Evolutionary conservation across 305 asterid species (phyloP), one percentile per base, ranked within the genome.

Genomic region (Lippia alba): DNA sequence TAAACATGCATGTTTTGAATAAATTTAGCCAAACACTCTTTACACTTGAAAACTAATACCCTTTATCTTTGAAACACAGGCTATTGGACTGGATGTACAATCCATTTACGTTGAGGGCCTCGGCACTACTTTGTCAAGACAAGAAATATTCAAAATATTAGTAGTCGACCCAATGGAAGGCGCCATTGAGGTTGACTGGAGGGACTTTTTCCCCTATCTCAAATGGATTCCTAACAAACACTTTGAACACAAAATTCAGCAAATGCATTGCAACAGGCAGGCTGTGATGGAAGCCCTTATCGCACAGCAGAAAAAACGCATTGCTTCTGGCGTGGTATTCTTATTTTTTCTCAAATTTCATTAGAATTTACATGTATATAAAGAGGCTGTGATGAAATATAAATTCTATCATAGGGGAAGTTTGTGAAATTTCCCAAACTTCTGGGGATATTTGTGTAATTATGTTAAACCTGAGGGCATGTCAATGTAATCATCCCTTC

Each of bases 161-260:
- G 96, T 91, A 15, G 11, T 66, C 3, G 92, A 87, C 48, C 84
- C 80, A 7, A 91, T 93, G 97, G 92, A 82, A 74, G 98, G 96
- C 30, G 95, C 96, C 46, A 86, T 91, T 66, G 96, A 93, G 61
- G 98, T 93, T 49, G 98, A 93, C 46, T 93, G 98, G 98, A 86
- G 98, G 66, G 98, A 93, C 68, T 93, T 91, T 67, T 93, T 93
- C 77, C 96, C 96, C 0, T 87, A 83, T 67, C 67, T 93, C 32
- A 86, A 78, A 63, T 93, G 96, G 97, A 69, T 87, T 55, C 98
- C 98, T 2, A 93, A 93, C 79, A 77, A 69, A 70, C 60, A 74
- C 53, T 85, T 93, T n/a, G 92, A 89, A 64, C 62, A 71, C 5
- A 91, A 73, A 76, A 65, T 94, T 32, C 75, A 73, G 60, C 80